Evolutionary conservation across 225 moss, liverwort and hornwort species (phyloP), one percentile per base, ranked within the genome.

Genomic region (Physcomitrellopsis africana): DNA sequence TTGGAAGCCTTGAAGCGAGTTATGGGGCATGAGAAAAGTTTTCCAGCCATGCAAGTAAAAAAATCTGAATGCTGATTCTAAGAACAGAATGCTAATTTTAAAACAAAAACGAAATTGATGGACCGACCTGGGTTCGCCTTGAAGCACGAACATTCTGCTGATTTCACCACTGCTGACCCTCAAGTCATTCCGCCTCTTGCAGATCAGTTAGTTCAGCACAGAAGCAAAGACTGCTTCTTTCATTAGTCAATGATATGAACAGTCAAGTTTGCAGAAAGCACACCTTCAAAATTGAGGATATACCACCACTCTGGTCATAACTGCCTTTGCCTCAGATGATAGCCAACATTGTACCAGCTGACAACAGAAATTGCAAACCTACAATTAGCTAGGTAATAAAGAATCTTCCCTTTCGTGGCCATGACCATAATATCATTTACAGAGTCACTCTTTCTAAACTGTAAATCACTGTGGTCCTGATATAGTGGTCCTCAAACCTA

Each of bases 41-140:
- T 99, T 60, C 99, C 95, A 70, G 95, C 99, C 89, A 93, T 99
- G 81, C 92, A 92, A 72, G 95, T 95, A 90, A 47, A 92, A 89
- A 68, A 95, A 78, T 65, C 99, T 93, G 69, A 99, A 99, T 70
- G 95, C 93, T 63, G 90, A 77, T 99, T 95, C 70, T 94, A 90
- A 19, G 95, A 87, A 75, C 95, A 95, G 13, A 99, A 95, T 77
- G 82, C 93, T 78, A 84, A 72, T 74, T 95, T 93, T 44, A 99
- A 82, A 69, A 93, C 32, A 99, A 44, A 82, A 55, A 32, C 88
- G 82, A 16, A 81, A 67, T 74, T 88, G 87, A 41, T 84, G 81
- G 48, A 67, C 29, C 24, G 69, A 75, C 65, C 83, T 85, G 57
- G 89, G 83, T 49, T 89, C 95, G 15, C 92, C 89, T 88, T 89